Base-by-base conservation (phyloP, 2,329 filamentous ascomycete species). In the Fusarium sp. region DNA sequence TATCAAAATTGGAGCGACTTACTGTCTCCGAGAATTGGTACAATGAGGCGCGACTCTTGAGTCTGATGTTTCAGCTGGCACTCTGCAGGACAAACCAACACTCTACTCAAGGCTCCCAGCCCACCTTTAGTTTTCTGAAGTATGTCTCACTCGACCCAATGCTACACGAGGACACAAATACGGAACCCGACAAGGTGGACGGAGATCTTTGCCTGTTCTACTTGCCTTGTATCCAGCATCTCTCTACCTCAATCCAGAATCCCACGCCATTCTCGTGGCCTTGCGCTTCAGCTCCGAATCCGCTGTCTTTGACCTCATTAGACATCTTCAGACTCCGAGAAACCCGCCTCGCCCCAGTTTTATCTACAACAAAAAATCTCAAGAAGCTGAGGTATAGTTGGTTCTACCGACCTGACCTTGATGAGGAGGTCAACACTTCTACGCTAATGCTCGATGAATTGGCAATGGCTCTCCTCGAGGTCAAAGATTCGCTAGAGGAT, bases 271-370 rank as follows among this genome's bases (percentile, higher is more conserved):
- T 75, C n/a, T 9, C 32, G 3, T 72, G 69, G 67, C 72, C 69
- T 1, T 18, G 3, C 15, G 5, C 19, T 15, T 33, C 23, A 2
- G 5, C 49, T 3, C 72, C 69, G 15, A 43, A 13, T 2, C 64
- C 64, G 4, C 5, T 11, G 7, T 30, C 30, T 1, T n/a, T 73
- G 7, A 49, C 44, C 8, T 63, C 56, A 2, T 23, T 75, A 23
- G 58, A 67, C 2, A 23, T 75, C 5, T 38, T 44, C 19, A 53
- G 72, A 7, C 25, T 72, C 3, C 47, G 71, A 16, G 71, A 75
- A 46, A 25, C 18, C 7, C 50, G 38, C 18, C 25, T 74, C 6
- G 53, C 25, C 2, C 40, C 56, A 9, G 19, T 75, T 2, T n/a
- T 73, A 13, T 52, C 67, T 2, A 9, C 18, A 10, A n/a, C 44